Percentiles rank a stretch among this genome's conserved stretches.
Conservation (phyloP, 768 basidiomycete species). For the Strobilomyces echinocephalus region DNA sequence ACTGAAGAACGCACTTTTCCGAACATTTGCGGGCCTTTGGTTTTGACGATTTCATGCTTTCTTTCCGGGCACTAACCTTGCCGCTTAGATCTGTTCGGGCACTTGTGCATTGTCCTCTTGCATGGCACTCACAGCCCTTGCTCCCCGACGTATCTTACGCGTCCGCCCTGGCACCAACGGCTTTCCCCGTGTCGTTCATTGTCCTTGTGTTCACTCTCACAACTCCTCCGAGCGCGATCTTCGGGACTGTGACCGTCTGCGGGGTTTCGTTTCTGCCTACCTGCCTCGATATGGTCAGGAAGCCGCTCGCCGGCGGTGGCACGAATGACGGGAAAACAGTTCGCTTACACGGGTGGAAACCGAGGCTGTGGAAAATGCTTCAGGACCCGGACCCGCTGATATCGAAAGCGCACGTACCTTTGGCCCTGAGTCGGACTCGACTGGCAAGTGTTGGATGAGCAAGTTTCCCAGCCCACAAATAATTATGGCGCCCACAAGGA, state of each 20-base stretch:
- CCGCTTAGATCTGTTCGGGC: neutral
- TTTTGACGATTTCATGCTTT: neutral
- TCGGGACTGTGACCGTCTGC: neutral
- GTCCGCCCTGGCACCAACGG: neutral
- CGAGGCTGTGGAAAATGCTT: neutral
- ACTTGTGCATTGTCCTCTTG: constrained; percentile 6
- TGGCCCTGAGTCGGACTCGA: neutral
- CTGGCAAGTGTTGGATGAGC: neutral
- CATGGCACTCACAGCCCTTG: neutral
- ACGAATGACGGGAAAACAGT: neutral
- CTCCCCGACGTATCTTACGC: neutral
- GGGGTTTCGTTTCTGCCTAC: neutral
- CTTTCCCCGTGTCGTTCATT: neutral
- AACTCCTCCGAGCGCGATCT: neutral
- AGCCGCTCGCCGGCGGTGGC: neutral
- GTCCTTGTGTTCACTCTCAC: neutral
- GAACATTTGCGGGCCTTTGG: constrained; percentile 2
- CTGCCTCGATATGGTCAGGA: neutral
- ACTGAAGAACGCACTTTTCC: constrained; percentile 4
- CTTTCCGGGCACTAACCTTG: neutral
- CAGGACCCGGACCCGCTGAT: neutral
- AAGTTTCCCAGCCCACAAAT: constrained; percentile 30
- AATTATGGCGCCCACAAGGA: constrained; percentile 40
- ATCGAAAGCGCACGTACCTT: neutral
- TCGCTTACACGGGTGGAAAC: neutral